A percentile compares a stretch with the other conserved stretches of the same genome.
Evolutionary conservation across 805 yeast species (phyloP).

Genomic region (Jamesozyma spencerorum): DNA sequence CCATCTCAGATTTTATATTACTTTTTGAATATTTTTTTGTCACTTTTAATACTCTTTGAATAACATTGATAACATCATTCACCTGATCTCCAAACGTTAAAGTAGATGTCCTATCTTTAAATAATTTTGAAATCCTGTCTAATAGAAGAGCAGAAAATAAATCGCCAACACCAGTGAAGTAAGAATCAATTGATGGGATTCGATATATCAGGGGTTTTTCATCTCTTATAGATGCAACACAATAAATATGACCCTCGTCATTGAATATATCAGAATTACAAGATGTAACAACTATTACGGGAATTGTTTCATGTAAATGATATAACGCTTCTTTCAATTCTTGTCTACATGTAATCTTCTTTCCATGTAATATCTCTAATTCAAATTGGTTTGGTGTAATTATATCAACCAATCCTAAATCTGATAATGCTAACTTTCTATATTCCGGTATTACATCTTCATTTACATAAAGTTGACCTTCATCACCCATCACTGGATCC

Average conservation of each 20-base stretch:
- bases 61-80: conserved; percentile 27
- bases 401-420: conserved; percentile 46
- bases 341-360: conserved; percentile 34
- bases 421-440: conserved; percentile 32
- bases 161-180: conserved; percentile 95
- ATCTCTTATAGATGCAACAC: conserved; percentile 36
- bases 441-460: conserved; percentile 52
- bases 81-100: conserved; percentile 17
- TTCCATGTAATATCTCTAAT: conserved; percentile 57
- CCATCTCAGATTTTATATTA: conserved; percentile 39
- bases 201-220: conserved; percentile 26
- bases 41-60: conserved; percentile 23
- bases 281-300: conserved; percentile 22
- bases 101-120: conserved; percentile 3
- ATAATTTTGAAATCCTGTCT: conserved; percentile 44
- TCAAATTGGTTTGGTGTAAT: conserved; percentile 92
- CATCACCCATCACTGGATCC: conserved; percentile 80
- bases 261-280: conserved; percentile 18
- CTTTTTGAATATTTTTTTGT: conserved; percentile 17
- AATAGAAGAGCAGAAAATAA: conserved; percentile 71
- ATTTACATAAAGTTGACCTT: conserved; percentile 58
- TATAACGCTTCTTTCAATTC: conserved; percentile 40
- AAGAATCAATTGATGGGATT: conserved; percentile 59
- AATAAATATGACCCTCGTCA: conserved; percentile 29
- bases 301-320: conserved; percentile 35